Conservation (phyloP, 345 rosid species). For the Rhodamnia argentea region DNA sequence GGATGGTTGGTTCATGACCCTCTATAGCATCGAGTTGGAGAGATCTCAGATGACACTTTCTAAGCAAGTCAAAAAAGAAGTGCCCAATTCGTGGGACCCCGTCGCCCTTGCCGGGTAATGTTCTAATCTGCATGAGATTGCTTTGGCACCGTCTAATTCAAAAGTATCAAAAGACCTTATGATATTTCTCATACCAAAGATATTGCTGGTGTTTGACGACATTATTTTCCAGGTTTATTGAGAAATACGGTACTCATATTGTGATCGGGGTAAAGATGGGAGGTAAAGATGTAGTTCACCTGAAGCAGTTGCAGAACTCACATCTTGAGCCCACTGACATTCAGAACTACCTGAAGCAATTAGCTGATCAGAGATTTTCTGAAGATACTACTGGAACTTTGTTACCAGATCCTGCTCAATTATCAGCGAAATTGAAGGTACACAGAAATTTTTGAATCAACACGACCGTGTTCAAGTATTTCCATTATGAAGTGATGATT, state of each 20-base stretch:
- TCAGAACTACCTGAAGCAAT: slow-evolving; percentile 51
- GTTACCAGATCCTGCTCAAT: slow-evolving; percentile 1
- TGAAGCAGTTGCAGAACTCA: slow-evolving; percentile 68
- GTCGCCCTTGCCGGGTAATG: slow-evolving; percentile 82
- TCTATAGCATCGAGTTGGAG: slow-evolving; percentile 71
- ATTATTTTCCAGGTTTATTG: slow-evolving; percentile 55
- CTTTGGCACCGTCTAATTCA: background rate
- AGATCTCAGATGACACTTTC: slow-evolving; percentile 54
- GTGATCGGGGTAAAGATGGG: slow-evolving; percentile 91
- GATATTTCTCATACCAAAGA: background rate
- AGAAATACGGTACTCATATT: slow-evolving; percentile 76
- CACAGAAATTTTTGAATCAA: background rate
- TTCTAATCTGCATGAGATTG: background rate
- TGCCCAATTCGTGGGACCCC: slow-evolving; percentile 89
- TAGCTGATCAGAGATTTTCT: slow-evolving; percentile 54
- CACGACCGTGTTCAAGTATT: background rate
- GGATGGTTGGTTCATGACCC: slow-evolving; percentile 91
- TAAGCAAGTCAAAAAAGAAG: slow-evolving; percentile 61
- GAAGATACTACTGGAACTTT: slow-evolving; percentile 7
- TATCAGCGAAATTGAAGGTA: slow-evolving; percentile 37
- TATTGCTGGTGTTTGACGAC: background rate
- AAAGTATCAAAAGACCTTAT: background rate
- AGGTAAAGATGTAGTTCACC: slow-evolving; percentile 68
- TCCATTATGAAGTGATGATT: background rate
- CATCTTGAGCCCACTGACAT: slow-evolving; percentile 43